Conservation (phyloP, 2,329 filamentous ascomycete species). For the Trichoderma brevicompactum region DNA sequence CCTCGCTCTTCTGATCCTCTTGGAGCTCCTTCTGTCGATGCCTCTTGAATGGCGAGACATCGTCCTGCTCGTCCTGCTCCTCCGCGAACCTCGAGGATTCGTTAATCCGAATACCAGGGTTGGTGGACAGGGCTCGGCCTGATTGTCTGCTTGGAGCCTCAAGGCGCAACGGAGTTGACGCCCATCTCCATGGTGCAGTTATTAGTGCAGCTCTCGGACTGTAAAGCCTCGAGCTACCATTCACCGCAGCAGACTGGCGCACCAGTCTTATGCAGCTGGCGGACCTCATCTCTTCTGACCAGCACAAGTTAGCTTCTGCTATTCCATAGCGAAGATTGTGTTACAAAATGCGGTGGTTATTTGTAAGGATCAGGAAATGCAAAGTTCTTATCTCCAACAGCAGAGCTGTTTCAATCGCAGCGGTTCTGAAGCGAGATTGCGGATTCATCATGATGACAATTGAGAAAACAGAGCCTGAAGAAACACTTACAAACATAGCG, state of each 20-base stretch:
- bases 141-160: neutral
- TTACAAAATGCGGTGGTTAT: constrained; percentile 13
- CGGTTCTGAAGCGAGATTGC: constrained; percentile 55
- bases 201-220: neutral
- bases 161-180: neutral
- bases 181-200: constrained; percentile 16
- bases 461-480: neutral
- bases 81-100: constrained; percentile 31
- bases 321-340: constrained; percentile 35
- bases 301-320: constrained; percentile 45
- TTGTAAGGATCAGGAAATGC: constrained; percentile 44
- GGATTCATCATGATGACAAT: constrained; percentile 47
- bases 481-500: constrained; percentile 47
- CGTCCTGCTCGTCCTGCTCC: constrained; percentile 33
- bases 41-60: constrained; percentile 44
- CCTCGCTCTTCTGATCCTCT: constrained; percentile 42
- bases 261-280: constrained; percentile 45
- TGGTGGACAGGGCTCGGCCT: constrained; percentile 34
- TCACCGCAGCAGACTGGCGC: constrained; percentile 35
- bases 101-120: constrained; percentile 25
- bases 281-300: constrained; percentile 44
- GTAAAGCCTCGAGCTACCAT: constrained; percentile 13
- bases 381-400: constrained; percentile 50
- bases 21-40: constrained; percentile 42
- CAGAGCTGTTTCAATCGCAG: constrained; percentile 54